Evolutionary conservation across 2,329 filamentous ascomycete species (phyloP), one percentile per base, ranked within the genome.

Genomic region (Ophiostoma quercus): DNA sequence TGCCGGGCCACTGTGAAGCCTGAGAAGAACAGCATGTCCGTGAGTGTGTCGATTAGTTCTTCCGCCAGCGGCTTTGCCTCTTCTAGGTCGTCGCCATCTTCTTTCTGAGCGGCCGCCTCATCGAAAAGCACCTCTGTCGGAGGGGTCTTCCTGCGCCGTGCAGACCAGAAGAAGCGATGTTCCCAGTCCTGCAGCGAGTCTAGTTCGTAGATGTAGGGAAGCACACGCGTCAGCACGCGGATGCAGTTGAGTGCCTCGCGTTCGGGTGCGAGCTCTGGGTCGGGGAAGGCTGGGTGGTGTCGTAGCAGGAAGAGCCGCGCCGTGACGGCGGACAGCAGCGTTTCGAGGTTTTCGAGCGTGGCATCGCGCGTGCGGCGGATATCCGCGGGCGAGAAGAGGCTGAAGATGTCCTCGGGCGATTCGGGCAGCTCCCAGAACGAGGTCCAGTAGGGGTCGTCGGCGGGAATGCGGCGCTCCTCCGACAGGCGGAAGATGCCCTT

Each of bases 381-480:
- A 78, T 96, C 92, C 71, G 90, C 88, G 6, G 93, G 88, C 51
- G 94, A 93, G 81, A 97, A 98, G 72, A 98, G 87, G 77, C 92
- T 96, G 83, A 98, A 98, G 76, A 99, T 89, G 83, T 99, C 95
- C 78, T 98, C 95, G 68, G 92, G 88, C 16, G 93, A 94, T 80
- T 98, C 95, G 73, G 95, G 95, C 62, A 99, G 88, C 79, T 97
- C 92, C 94, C 94, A 98, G 82, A 98, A 98, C 91, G 92, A 92
- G 73, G 91, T 89, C 95, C 95, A 99, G 82, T 97, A 97, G 22
- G 88, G 84, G 82, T 97, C 92, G 80, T 95, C 90, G 70, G 92
- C 88, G 71, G 92, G 85, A 77, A 98, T 97, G 78, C 91, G 85
- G 74, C 89, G 88, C 79, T 96, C 91, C 79, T 97, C 93, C n/a